A percentile compares a stretch with the other conserved stretches of the same genome.
phyloP scores from a whole-genome alignment of 352 stramenopile species.

The Phytophthora aleatoria region DNA sequence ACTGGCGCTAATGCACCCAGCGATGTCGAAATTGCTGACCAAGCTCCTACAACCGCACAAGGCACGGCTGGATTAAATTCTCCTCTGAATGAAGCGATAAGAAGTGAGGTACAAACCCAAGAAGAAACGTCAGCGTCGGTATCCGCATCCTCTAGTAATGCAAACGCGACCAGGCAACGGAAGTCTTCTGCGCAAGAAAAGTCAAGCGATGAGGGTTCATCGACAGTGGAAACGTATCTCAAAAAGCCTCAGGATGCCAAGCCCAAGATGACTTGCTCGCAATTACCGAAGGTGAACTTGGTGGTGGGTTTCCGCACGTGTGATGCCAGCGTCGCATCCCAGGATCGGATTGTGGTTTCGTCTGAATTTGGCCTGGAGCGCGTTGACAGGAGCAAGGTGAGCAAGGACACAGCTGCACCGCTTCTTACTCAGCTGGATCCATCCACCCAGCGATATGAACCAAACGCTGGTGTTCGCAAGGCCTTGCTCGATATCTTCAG shows the following conservation, averaged over 20 bases:
- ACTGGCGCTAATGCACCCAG: conserved; percentile 13
- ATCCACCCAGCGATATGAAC: conserved; percentile 26
- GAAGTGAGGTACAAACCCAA: conserved; percentile 28
- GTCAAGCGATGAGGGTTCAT: conserved; percentile 3
- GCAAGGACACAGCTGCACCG: conserved; percentile 14
- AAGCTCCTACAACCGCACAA: conserved; percentile 7
- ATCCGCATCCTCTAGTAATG: conserved; percentile 6
- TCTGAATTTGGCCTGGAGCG: conserved; percentile 36
- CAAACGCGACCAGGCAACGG: conserved; percentile 3
- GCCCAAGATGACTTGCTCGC: conserved; percentile 41
- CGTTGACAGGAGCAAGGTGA: conserved; percentile 18
- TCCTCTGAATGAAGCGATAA: conserved; percentile 20
- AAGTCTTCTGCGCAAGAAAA: conserved; percentile 16
- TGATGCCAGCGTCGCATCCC: conserved; percentile 23
- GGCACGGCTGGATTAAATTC: neutral
- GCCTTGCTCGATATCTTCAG: conserved; percentile 47
- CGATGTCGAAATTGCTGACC: conserved; percentile 19
- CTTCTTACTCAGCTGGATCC: conserved; percentile 26
- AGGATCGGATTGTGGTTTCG: conserved; percentile 37
- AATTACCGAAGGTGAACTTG: conserved; percentile 51
- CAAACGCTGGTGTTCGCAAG: conserved; percentile 32
- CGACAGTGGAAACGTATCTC: conserved; percentile 21
- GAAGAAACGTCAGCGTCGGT: conserved; percentile 18
- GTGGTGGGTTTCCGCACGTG: conserved; percentile 49
- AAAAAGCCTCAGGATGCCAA: conserved; percentile 30